These are phyloP conservation scores for Cydonia oblonga DNA, from an alignment of 331 rosid species.

Conservation along the genomic window DNA sequence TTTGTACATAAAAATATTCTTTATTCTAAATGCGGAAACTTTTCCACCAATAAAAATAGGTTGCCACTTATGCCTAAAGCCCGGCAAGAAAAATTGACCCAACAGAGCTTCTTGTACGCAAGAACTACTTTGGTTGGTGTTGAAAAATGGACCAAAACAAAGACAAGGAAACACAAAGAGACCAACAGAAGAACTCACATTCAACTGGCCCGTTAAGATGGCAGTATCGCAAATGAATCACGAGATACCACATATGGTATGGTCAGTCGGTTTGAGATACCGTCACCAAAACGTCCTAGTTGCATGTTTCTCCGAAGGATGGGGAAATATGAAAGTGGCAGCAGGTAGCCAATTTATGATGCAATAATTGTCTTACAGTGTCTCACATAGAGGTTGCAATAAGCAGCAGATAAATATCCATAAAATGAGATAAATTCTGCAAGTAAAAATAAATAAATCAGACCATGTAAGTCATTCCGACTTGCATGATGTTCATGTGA, in stretches of 20 bases:
- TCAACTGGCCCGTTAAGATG: background rate
- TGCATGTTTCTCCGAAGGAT: too few species aligned
- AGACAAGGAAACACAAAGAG: background rate
- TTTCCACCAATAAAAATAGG: background rate
- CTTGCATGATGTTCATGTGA: slow-evolving; percentile 82
- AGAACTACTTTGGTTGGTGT: background rate
- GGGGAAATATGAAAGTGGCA: too few species aligned
- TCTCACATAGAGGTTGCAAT: background rate
- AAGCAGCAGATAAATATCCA: background rate
- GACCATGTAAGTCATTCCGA: slow-evolving; percentile 87
- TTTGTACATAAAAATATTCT: background rate
- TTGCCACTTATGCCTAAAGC: background rate
- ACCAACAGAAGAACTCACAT: background rate
- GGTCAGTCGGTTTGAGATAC: background rate
- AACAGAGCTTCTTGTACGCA: background rate
- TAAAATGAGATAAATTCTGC: background rate
- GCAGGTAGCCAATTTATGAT: background rate
- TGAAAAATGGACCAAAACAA: background rate
- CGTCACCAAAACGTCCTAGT: background rate
- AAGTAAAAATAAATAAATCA: slow-evolving; percentile 18
- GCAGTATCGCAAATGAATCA: background rate
- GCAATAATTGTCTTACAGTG: background rate
- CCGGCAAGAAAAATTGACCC: background rate
- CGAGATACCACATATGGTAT: background rate
- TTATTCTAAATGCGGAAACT: background rate